Base-by-base conservation (phyloP, 768 basidiomycete species). In the Calocera viscosa region DNA sequence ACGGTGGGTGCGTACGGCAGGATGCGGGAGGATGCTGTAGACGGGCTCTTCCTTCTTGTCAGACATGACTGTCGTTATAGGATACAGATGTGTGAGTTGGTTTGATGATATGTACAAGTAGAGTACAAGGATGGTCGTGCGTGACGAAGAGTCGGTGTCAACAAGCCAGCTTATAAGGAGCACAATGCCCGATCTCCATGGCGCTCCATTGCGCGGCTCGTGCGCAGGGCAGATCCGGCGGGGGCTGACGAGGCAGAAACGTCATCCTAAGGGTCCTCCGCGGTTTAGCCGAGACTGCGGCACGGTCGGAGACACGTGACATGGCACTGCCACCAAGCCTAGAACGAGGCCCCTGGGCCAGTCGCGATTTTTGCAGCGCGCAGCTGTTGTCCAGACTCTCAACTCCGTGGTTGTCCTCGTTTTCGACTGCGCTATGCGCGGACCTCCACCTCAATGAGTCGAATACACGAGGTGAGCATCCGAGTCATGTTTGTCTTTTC, bases 1-100 rank as follows among this genome's bases (percentile, higher is more conserved):
- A 24, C 3, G 16, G 43, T 8, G 30, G 30, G 30, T 2, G 30
- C 53, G 30, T 60, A 60, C 53, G 22, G 53, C 53, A 26, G 53
- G 53, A 19, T 60, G 53, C 14, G 53, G 53, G 30, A 60, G 53
- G 30, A 60, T 60, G 53, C 22, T 26, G 53, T 28, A 60, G 43
- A 47, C 43, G 43, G 43, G 43, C 24, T 47, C 43, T 14, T 60
- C 53, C 22, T 60, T 60, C 53, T 60, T 60, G 53, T 60, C 53
- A 60, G 53, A 60, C 53, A 60, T 60, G 24, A 32, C 30, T 7
- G 5, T 47, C 43, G 43, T 47, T 3, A 47, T 17, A 47, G 43
- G 5, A 19, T 60, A 30, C 11, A 60, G 26, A 60, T 2, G 5
- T 28, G 30, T 60, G 2, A 2, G 5, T 28, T 10, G 53, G 11